These are phyloP conservation scores for Nidularia sp. DNA, from an alignment of 768 basidiomycete genomes.

Conservation along the genomic window DNA sequence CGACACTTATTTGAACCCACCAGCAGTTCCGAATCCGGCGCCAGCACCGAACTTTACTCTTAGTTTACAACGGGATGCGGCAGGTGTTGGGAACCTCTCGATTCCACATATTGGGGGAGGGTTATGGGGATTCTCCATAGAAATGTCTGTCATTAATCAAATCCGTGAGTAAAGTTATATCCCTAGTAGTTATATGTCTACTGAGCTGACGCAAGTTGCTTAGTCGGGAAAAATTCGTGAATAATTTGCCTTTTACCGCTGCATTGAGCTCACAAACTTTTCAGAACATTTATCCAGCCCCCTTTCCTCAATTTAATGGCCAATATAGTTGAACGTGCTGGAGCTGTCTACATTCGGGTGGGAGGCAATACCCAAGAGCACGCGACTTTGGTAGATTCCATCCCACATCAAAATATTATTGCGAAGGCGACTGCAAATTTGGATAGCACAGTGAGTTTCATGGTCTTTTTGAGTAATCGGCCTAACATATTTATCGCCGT, in stretches of 20 bases:
- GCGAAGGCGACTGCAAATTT: constrained; percentile 37
- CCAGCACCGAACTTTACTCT: not conserved
- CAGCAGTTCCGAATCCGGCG: not conserved
- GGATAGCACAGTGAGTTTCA: not conserved
- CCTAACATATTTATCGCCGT: not conserved
- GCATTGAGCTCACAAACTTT: not conserved
- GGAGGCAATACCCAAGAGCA: constrained; percentile 82
- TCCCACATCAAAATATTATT: constrained; percentile 43
- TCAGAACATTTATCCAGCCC: constrained; percentile 43
- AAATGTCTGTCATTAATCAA: not conserved
- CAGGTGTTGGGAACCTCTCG: not conserved
- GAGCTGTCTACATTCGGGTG: constrained; percentile 59
- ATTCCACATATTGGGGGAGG: not conserved
- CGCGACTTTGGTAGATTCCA: constrained; percentile 44
- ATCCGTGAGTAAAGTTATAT: not conserved
- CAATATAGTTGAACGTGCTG: constrained; percentile 63
- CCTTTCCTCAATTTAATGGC: constrained; percentile 77
- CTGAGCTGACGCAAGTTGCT: not conserved
- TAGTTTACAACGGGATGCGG: not conserved
- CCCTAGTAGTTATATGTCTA: not conserved
- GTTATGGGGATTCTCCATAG: not conserved
- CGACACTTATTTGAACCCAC: not conserved
- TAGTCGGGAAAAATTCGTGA: not conserved
- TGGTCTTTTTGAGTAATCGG: not conserved
- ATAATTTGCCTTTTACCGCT: not conserved